phyloP scores from a whole-genome alignment of 139 green algal species.

The Haematococcus lacustris region DNA sequence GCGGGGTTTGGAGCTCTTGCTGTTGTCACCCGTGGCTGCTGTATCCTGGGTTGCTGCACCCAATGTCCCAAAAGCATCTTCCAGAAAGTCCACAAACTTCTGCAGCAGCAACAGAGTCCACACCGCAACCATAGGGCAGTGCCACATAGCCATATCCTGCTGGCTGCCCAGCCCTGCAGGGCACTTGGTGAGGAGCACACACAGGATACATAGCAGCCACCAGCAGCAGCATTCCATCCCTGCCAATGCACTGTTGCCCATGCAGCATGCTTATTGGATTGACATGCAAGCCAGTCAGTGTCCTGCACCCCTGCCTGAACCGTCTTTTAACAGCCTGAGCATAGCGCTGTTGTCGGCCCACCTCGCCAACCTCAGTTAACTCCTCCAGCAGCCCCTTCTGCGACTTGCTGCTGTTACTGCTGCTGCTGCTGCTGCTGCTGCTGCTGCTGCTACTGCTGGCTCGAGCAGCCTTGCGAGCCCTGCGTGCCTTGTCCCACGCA shows the following conservation, averaged over 20 bases:
- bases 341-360: too few relatives aligned
- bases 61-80: constrained; percentile 2
- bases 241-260: too few relatives aligned
- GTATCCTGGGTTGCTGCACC: not conserved
- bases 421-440: constrained; percentile 5
- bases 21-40: not conserved
- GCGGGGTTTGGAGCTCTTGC: not conserved
- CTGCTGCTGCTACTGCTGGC: too few relatives aligned
- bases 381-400: not conserved
- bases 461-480: not conserved
- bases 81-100: constrained; percentile 22
- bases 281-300: too few relatives aligned
- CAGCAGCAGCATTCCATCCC: too few relatives aligned
- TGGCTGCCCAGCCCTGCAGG: too few relatives aligned
- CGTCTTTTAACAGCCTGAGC: too few relatives aligned
- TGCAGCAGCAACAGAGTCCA: not conserved
- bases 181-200: too few relatives aligned
- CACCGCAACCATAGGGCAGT: not conserved
- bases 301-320: too few relatives aligned
- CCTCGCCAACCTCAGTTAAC: not conserved
- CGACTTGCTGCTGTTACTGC: constrained; percentile 3
- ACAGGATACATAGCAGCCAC: too few relatives aligned
- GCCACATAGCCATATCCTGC: too few relatives aligned
- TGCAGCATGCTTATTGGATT: too few relatives aligned
- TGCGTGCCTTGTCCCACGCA: not conserved